A percentile compares a stretch with the other conserved stretches of the same genome.
These are phyloP conservation scores for Cercospora sojina DNA, from an alignment of 2,329 filamentous ascomycete genomes.

Conservation along the genomic window DNA sequence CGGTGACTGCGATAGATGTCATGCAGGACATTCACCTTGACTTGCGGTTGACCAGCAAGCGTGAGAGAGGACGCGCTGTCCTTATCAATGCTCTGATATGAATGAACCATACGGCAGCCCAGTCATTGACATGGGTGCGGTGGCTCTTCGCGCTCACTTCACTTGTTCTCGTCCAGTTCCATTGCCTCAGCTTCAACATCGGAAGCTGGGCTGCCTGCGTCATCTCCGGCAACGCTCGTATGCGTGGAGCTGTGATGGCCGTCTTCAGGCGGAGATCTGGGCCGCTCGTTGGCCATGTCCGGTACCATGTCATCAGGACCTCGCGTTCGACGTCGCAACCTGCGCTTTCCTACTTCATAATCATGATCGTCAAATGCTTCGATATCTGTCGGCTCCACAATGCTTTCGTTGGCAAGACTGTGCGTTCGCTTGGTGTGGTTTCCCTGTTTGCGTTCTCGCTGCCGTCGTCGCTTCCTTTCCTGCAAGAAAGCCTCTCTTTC, in stretches of 20 bases:
- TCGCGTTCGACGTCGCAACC: constrained; percentile 45
- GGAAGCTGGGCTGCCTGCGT: neutral
- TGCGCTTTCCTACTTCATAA: constrained; percentile 40
- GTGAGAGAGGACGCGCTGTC: neutral
- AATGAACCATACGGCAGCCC: neutral
- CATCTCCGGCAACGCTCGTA: constrained; percentile 10
- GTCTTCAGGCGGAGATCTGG: constrained; percentile 18
- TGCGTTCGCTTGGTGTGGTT: constrained; percentile 46
- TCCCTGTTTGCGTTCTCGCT: constrained; percentile 42
- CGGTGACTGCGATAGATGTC: neutral
- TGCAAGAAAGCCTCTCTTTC: constrained; percentile 30
- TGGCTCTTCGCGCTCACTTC: neutral
- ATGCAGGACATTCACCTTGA: neutral
- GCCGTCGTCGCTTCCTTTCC: constrained; percentile 37
- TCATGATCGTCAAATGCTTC: constrained; percentile 44
- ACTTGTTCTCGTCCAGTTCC: constrained; percentile 22
- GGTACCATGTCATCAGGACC: constrained; percentile 37
- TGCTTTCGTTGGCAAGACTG: constrained; percentile 48
- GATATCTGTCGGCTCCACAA: constrained; percentile 45
- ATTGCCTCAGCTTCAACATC: constrained; percentile 13
- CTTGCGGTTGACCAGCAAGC: neutral
- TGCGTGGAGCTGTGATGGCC: constrained; percentile 10
- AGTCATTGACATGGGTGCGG: neutral
- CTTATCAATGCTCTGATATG: neutral
- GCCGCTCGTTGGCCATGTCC: constrained; percentile 13